A percentile compares a stretch with the other conserved stretches of the same genome.
These are phyloP conservation scores for Plasmodium coatneyi DNA, from an alignment of 169 alveolate genomes.

Conservation along the genomic window DNA sequence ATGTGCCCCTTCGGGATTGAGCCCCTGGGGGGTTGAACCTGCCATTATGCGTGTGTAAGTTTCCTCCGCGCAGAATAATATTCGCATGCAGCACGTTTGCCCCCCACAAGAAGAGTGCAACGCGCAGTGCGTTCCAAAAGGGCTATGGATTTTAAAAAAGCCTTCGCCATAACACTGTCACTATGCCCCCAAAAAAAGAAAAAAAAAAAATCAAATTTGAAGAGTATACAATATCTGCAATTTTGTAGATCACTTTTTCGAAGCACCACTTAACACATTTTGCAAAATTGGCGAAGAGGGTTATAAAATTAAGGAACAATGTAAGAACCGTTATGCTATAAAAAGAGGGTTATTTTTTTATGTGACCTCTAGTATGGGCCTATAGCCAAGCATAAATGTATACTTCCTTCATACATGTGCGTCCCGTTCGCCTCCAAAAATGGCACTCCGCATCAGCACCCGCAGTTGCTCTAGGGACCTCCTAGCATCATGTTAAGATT, in stretches of 20 bases:
- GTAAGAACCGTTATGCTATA: background rate
- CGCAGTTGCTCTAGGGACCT: background rate
- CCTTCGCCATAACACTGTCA: background rate
- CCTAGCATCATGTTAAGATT: slow-evolving; percentile 7
- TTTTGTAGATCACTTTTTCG: background rate
- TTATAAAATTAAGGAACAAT: background rate
- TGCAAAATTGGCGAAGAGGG: background rate
- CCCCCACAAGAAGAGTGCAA: background rate
- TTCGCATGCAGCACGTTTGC: background rate
- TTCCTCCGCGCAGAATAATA: background rate
- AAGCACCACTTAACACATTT: background rate
- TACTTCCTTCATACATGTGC: background rate
- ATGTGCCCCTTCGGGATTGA: background rate
- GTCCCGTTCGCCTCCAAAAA: slow-evolving; percentile 4
- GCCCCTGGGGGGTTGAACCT: background rate
- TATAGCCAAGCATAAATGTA: background rate
- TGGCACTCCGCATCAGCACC: background rate
- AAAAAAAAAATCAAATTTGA: background rate
- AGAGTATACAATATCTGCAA: background rate
- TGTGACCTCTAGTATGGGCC: background rate
- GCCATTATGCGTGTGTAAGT: background rate
- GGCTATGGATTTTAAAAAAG: background rate
- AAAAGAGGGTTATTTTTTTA: background rate
- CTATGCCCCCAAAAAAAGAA: background rate
- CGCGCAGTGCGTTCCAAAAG: background rate